phyloP scores from a whole-genome alignment of 2,329 filamentous ascomycete species.

The Colletotrichum sp. region DNA sequence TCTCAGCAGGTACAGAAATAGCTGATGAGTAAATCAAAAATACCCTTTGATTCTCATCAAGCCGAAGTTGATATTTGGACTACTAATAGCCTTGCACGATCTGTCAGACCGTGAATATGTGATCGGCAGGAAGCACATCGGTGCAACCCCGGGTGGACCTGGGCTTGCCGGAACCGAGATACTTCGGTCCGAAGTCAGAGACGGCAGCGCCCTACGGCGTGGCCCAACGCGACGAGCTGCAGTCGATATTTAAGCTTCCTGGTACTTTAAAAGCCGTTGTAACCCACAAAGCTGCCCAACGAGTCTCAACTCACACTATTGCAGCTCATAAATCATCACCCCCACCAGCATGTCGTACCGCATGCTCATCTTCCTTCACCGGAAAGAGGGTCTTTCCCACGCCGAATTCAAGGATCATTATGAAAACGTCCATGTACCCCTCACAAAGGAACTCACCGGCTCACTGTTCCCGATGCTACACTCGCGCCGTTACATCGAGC shows the following conservation, averaged over 20 bases:
- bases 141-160: neutral
- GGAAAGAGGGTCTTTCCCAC: conserved; percentile 24
- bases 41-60: neutral
- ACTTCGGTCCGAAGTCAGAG: neutral
- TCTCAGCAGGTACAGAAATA: neutral
- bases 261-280: neutral
- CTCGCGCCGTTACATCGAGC: conserved; percentile 25
- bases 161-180: neutral
- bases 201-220: neutral
- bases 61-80: no score
- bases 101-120: neutral
- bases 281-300: neutral
- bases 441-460: conserved; percentile 25
- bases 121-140: neutral
- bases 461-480: conserved; percentile 25
- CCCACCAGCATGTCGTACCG: neutral
- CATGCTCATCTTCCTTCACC: conserved; percentile 23
- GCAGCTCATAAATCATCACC: neutral
- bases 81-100: no score
- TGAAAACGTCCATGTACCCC: conserved; percentile 27
- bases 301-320: neutral
- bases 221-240: no score
- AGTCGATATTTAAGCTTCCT: neutral
- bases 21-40: neutral
- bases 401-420: conserved; percentile 28